Evolutionary conservation across 2,329 filamentous ascomycete species (phyloP).

Genomic region (Gremmenia infestans): DNA sequence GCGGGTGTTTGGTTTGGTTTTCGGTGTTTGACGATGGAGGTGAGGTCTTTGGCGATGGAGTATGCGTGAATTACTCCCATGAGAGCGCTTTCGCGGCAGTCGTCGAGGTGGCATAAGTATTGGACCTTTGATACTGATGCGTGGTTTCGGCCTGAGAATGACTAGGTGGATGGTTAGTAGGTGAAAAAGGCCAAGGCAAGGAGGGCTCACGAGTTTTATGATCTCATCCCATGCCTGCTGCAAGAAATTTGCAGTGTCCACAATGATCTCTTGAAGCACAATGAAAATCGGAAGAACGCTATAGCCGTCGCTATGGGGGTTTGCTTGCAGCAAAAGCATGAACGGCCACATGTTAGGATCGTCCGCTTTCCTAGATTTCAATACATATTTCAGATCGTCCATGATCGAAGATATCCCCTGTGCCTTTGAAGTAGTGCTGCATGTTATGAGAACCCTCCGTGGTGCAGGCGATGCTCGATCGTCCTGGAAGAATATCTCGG

Average conservation of each 20-base stretch:
- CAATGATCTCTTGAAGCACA: constrained; percentile 6
- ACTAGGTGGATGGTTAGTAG: constrained; percentile 1
- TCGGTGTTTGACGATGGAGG: constrained; percentile 1
- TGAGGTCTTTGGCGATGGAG: constrained; percentile 1
- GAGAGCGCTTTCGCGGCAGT: constrained; percentile 2
- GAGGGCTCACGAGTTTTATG: constrained; percentile 8
- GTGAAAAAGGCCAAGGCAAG: background rate
- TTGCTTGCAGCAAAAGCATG: constrained; percentile 6
- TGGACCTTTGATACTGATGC: constrained; percentile 4
- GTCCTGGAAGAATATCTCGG: constrained; percentile 15
- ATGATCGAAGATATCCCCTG: background rate
- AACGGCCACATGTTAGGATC: constrained; percentile 9
- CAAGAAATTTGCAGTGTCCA: constrained; percentile 10
- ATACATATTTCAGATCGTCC: constrained; percentile 4
- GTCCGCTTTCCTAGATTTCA: constrained; percentile 6
- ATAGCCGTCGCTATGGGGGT: constrained; percentile 5
- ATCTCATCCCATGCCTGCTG: constrained; percentile 10
- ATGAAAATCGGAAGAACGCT: constrained; percentile 10
- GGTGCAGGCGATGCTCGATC: constrained; percentile 4
- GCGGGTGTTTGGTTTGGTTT: background rate
- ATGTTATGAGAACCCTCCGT: constrained; percentile 10
- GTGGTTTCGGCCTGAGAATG: constrained; percentile 1
- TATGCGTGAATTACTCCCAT: constrained; percentile 2
- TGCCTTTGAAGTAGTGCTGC: background rate
- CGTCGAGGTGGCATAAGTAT: constrained; percentile 11